Conservation (phyloP, 164 flowering plant genomes). For the Litsea cubeba region DNA sequence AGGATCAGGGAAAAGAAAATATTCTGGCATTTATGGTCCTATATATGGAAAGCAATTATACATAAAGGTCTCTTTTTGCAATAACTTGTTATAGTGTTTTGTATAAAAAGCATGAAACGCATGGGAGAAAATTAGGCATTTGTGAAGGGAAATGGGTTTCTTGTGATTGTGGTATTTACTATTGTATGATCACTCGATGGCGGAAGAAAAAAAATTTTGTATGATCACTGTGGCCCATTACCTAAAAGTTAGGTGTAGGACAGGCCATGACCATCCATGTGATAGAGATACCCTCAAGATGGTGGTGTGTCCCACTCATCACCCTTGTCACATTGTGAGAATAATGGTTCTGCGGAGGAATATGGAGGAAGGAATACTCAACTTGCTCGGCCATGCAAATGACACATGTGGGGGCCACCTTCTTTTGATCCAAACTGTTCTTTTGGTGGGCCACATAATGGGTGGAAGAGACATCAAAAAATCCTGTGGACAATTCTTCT, state of each 20-base stretch:
- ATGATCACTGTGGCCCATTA: not conserved
- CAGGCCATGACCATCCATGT: not conserved
- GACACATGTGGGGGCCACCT: not conserved
- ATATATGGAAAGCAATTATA: too few species aligned
- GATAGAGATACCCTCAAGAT: not conserved
- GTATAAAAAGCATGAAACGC: too few species aligned
- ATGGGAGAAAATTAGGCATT: not conserved
- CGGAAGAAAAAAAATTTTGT: too few species aligned
- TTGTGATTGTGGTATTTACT: not conserved
- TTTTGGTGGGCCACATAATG: too few species aligned
- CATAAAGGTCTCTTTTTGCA: too few species aligned
- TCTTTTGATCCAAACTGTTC: too few species aligned
- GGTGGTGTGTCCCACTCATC: constrained; percentile 1
- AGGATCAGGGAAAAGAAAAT: not conserved
- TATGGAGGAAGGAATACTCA: not conserved
- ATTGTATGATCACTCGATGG: not conserved
- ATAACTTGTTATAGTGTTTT: too few species aligned
- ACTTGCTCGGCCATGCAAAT: not conserved
- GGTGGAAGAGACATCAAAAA: too few species aligned
- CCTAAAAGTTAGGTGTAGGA: not conserved
- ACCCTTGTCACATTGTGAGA: not conserved
- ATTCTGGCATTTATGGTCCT: not conserved
- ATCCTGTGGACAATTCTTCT: not conserved
- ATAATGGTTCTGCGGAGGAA: not conserved
- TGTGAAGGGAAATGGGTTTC: not conserved